These are phyloP conservation scores for Bromus sterilis DNA, from an alignment of 176 grass and related monocot species.

Conservation along the genomic window DNA sequence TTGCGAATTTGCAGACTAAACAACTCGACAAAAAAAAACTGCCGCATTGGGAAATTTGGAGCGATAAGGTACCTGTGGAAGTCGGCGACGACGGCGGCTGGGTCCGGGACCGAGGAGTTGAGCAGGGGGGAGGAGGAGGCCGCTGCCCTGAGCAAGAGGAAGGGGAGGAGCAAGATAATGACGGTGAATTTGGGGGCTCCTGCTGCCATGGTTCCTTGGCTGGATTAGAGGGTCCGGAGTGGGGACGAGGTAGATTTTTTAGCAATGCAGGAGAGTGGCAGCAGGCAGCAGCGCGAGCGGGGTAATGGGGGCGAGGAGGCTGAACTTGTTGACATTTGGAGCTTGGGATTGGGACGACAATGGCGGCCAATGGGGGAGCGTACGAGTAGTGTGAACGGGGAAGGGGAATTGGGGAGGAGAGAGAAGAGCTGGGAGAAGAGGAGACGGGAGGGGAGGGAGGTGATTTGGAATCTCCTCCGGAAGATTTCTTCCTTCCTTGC, in stretches of 20 bases:
- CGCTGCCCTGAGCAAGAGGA: not conserved
- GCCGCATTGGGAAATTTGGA: not conserved
- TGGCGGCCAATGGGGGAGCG: not conserved
- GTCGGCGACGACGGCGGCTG: conserved; percentile 48
- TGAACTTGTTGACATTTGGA: conserved; percentile 17
- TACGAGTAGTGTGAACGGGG: conserved; percentile 5
- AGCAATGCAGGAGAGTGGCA: conserved; percentile 26
- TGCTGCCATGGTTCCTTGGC: conserved; percentile 17
- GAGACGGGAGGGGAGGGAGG: not conserved
- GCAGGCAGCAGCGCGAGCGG: not conserved
- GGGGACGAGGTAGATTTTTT: conserved; percentile 29
- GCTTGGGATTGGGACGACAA: conserved; percentile 7
- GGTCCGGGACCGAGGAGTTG: conserved; percentile 39
- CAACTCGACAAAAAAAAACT: too few species aligned
- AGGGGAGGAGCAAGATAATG: conserved; percentile 14
- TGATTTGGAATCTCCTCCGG: conserved; percentile 38
- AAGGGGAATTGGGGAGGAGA: not conserved
- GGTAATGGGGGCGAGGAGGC: not conserved
- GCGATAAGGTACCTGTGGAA: conserved; percentile 38
- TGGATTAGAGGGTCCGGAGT: not conserved
- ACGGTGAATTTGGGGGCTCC: not conserved
- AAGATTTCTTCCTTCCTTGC: conserved; percentile 42
- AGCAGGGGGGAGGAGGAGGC: conserved; percentile 12
- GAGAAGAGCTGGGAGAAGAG: not conserved
- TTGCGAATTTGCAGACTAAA: not conserved